Conservation (phyloP, 2,329 filamentous ascomycete species). For the Ophiostoma sp. region DNA sequence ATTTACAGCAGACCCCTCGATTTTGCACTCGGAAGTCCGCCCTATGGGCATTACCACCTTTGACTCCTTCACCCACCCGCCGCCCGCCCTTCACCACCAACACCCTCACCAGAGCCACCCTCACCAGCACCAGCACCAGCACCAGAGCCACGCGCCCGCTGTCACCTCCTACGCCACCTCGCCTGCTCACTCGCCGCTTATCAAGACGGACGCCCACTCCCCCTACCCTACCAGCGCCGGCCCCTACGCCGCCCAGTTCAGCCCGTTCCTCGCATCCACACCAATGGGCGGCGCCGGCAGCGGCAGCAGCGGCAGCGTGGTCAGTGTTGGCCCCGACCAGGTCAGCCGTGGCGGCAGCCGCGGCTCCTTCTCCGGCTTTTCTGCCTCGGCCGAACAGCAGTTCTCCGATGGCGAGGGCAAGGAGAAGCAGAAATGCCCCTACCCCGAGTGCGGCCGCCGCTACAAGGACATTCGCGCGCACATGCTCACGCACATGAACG, state of each 20-base stretch:
- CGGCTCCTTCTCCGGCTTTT: constrained; percentile 48
- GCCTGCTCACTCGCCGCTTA: constrained; percentile 53
- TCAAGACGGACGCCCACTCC: constrained; percentile 45
- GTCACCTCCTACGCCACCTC: constrained; percentile 52
- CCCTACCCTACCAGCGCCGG: constrained; percentile 46
- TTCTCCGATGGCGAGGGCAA: constrained; percentile 59
- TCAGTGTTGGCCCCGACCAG: not conserved
- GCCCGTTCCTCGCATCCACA: constrained; percentile 45
- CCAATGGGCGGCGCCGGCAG: constrained; percentile 32
- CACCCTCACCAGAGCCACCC: not conserved
- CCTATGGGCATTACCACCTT: constrained; percentile 47
- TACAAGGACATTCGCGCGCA: constrained; percentile 93
- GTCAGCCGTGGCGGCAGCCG: constrained; percentile 48
- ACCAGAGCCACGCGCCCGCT: not conserved
- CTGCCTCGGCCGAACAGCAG: constrained; percentile 36
- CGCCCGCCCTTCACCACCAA: not conserved
- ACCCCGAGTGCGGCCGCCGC: constrained; percentile 74
- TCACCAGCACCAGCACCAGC: not conserved
- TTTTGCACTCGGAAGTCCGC: constrained; percentile 53
- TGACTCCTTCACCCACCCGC: constrained; percentile 36
- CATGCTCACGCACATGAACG: constrained; percentile 87
- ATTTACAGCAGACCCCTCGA: constrained; percentile 45
- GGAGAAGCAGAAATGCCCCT: constrained; percentile 68
- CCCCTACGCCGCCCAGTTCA: constrained; percentile 31
- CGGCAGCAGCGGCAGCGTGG: not conserved